A percentile compares a stretch with the other conserved stretches of the same genome.
Conservation (phyloP, 2,329 filamentous ascomycete species). For the Nothophoma quercina region DNA sequence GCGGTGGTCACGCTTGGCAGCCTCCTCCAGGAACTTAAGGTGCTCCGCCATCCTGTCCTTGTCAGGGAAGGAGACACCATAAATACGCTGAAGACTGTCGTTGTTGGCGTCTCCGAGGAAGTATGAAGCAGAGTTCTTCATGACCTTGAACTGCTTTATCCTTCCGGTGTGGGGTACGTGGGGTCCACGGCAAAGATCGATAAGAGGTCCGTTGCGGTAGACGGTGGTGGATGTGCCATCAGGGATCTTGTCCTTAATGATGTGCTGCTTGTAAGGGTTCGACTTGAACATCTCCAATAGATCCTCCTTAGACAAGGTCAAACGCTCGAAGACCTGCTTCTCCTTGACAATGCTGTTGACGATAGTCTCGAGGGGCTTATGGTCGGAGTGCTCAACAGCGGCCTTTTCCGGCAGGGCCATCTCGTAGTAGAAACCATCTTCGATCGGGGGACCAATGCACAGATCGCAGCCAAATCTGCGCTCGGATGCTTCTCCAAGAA, state of each 20-base stretch:
- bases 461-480: slow-evolving; percentile 88
- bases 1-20: slow-evolving; percentile 95
- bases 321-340: slow-evolving; percentile 91
- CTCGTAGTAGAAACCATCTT: slow-evolving; percentile 96
- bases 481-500: slow-evolving; percentile 94
- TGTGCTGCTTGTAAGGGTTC: slow-evolving; percentile 98
- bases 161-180: slow-evolving; percentile 93
- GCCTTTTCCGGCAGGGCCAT: slow-evolving; percentile 82
- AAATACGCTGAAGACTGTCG: slow-evolving; percentile 94
- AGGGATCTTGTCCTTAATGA: slow-evolving; percentile 90
- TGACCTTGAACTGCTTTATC: slow-evolving; percentile 93
- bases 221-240: slow-evolving; percentile 93
- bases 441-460: slow-evolving; percentile 91
- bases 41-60: slow-evolving; percentile 95
- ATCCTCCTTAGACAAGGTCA: slow-evolving; percentile 88
- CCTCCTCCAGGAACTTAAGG: slow-evolving; percentile 94
- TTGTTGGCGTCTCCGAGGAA: slow-evolving; percentile 94
- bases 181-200: slow-evolving; percentile 93
- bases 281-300: slow-evolving; percentile 95
- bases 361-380: slow-evolving; percentile 82
- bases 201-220: slow-evolving; percentile 90
- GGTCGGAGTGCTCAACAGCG: slow-evolving; percentile 77
- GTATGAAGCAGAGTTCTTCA: slow-evolving; percentile 87
- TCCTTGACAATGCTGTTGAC: slow-evolving; percentile 90
- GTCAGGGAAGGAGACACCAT: slow-evolving; percentile 95